A percentile compares a stretch with the other conserved stretches of the same genome.
phyloP scores from a whole-genome alignment of 805 yeast species.

The Saccharomyces eubayanus region DNA sequence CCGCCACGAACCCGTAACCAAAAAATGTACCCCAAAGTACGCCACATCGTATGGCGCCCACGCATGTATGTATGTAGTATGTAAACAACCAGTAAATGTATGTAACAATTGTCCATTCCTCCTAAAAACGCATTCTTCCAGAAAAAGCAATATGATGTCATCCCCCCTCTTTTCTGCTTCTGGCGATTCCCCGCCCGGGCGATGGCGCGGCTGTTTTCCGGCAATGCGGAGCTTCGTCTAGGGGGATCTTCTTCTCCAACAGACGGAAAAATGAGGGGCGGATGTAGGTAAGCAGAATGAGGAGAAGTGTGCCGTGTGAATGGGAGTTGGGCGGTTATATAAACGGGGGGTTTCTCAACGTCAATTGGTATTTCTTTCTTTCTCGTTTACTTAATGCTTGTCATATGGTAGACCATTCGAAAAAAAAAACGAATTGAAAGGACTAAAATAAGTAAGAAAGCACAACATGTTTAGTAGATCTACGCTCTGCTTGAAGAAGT shows the following conservation, averaged over 20 bases:
- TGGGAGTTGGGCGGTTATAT: neutral
- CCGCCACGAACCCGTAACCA: neutral
- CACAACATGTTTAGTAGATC: neutral
- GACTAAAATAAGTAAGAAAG: neutral
- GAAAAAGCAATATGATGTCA: neutral
- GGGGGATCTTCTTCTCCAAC: neutral
- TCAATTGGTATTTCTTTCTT: neutral
- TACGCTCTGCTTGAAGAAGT: neutral
- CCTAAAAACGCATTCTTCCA: neutral
- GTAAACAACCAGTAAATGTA: neutral
- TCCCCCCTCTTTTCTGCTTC: neutral
- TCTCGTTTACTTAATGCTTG: neutral
- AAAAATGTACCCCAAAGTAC: neutral
- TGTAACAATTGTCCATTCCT: neutral
- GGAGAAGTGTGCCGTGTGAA: neutral
- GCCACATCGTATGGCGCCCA: neutral
- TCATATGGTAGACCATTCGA: neutral
- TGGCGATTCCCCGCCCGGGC: neutral
- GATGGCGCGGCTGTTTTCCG: neutral
- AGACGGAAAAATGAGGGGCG: neutral
- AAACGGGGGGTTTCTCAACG: neutral
- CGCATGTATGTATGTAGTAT: neutral
- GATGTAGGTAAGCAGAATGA: neutral
- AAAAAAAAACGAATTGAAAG: neutral
- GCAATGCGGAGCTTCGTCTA: neutral